Percentiles rank a stretch among this genome's conserved stretches.
phyloP scores from a whole-genome alignment of 2,329 filamentous ascomycete genomes.

The Stemphylium beticola region DNA sequence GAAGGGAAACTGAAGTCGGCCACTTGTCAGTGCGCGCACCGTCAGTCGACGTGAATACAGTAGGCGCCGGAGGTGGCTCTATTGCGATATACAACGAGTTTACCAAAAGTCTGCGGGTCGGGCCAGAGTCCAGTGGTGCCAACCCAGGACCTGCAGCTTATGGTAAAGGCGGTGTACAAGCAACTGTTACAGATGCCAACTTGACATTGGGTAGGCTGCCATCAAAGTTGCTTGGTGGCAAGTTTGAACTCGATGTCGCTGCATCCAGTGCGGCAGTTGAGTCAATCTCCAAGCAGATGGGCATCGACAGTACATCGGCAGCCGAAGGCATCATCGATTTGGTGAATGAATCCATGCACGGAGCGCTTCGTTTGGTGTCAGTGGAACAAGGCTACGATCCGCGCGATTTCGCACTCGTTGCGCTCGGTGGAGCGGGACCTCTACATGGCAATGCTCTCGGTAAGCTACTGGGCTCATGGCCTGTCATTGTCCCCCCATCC shows the following conservation, averaged over 20 bases:
- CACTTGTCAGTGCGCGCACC: slow-evolving; percentile 55
- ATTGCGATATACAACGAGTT: slow-evolving; percentile 57
- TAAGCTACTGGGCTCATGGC: slow-evolving; percentile 58
- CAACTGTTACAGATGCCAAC: slow-evolving; percentile 60
- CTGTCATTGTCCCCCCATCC: slow-evolving; percentile 60
- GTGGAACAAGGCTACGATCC: slow-evolving; percentile 61
- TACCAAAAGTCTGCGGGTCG: slow-evolving; percentile 57
- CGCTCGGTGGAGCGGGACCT: slow-evolving; percentile 59
- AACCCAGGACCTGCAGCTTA: slow-evolving; percentile 59
- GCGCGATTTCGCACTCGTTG: slow-evolving; percentile 58
- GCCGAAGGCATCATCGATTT: slow-evolving; percentile 59
- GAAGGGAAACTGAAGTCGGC: slow-evolving; percentile 55
- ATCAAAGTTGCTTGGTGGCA: slow-evolving; percentile 54
- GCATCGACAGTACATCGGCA: slow-evolving; percentile 50
- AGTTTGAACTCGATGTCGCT: slow-evolving; percentile 53
- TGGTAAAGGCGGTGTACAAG: slow-evolving; percentile 53
- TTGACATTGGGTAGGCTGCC: slow-evolving; percentile 57
- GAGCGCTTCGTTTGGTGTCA: slow-evolving; percentile 58
- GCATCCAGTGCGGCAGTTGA: slow-evolving; percentile 53
- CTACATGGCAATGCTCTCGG: slow-evolving; percentile 60
- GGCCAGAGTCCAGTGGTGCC: slow-evolving; percentile 59
- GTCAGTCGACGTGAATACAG: slow-evolving; percentile 57
- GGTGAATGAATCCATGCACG: slow-evolving; percentile 60
- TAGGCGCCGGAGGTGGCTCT: slow-evolving; percentile 59
- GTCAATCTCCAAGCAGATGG: slow-evolving; percentile 55